These are phyloP conservation scores for Aspergillus versicolor DNA, from an alignment of 2,329 filamentous ascomycete species.

Conservation along the genomic window DNA sequence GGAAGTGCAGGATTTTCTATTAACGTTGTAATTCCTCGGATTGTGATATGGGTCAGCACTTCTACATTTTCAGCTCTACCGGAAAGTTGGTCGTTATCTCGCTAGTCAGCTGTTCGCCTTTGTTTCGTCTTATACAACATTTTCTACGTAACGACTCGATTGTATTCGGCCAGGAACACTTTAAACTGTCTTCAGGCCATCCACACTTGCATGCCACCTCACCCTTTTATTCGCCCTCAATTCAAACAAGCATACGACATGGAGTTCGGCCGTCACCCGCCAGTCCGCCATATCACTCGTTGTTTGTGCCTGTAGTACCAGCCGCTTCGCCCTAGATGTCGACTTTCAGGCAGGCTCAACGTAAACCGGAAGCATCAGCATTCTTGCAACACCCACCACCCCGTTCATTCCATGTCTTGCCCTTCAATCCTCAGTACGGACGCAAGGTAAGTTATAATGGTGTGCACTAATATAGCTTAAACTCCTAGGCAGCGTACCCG, in stretches of 20 bases:
- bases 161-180: constrained; percentile 36
- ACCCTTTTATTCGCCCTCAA: constrained; percentile 12
- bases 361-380: constrained; percentile 5
- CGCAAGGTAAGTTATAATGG: constrained; percentile 4
- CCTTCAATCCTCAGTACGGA: background rate
- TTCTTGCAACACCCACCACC: background rate
- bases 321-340: constrained; percentile 13
- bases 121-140: constrained; percentile 34
- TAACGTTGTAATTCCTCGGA: constrained; percentile 48
- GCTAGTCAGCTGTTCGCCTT: constrained; percentile 43
- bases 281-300: constrained; percentile 21
- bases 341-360: constrained; percentile 3
- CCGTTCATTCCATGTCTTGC: background rate
- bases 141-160: constrained; percentile 45
- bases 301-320: constrained; percentile 24
- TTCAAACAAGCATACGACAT: constrained; percentile 14
- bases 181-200: constrained; percentile 16
- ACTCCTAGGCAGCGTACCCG: background rate
- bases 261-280: constrained; percentile 18
- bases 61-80: constrained; percentile 35
- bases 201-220: constrained; percentile 7
- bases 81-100: constrained; percentile 39
- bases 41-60: constrained; percentile 45
- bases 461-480: constrained; percentile 1
- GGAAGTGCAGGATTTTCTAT: constrained; percentile 35